Conservation (phyloP, 2,329 filamentous ascomycete genomes). For the Colletotrichum sp. region DNA sequence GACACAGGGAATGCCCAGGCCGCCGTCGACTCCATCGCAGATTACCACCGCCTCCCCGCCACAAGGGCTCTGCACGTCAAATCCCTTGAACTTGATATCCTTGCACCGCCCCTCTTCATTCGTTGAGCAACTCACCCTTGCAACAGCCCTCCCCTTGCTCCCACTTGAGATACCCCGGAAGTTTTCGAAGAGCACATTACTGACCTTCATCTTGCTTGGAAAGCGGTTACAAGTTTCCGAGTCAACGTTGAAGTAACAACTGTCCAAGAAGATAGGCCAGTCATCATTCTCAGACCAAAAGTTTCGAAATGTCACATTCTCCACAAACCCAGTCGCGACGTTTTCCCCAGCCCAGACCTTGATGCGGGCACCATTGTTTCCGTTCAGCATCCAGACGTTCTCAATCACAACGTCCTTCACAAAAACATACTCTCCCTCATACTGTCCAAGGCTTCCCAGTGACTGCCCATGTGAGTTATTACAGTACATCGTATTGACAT, state of each 20-base stretch:
- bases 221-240: constrained; percentile 54
- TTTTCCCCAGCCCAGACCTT: constrained; percentile 65
- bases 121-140: constrained; percentile 58
- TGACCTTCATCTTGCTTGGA: constrained; percentile 62
- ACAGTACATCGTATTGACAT: constrained; percentile 65
- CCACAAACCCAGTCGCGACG: constrained; percentile 64
- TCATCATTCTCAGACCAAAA: constrained; percentile 65
- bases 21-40: constrained; percentile 52
- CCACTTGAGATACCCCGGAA: constrained; percentile 63
- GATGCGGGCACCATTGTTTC: constrained; percentile 59
- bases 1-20: constrained; percentile 38
- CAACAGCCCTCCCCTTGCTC: constrained; percentile 58
- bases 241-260: constrained; percentile 65
- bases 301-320: constrained; percentile 67
- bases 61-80: constrained; percentile 58
- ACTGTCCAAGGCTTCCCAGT: constrained; percentile 65
- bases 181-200: constrained; percentile 63
- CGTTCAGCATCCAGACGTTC: constrained; percentile 60
- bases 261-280: constrained; percentile 61
- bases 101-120: constrained; percentile 58
- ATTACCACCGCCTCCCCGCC: constrained; percentile 48
- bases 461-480: constrained; percentile 63
- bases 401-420: constrained; percentile 63
- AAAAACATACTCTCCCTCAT: constrained; percentile 56
- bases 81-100: constrained; percentile 59